phyloP scores from a whole-genome alignment of 2,329 filamentous ascomycete species.

The Aspergillus versicolor region DNA sequence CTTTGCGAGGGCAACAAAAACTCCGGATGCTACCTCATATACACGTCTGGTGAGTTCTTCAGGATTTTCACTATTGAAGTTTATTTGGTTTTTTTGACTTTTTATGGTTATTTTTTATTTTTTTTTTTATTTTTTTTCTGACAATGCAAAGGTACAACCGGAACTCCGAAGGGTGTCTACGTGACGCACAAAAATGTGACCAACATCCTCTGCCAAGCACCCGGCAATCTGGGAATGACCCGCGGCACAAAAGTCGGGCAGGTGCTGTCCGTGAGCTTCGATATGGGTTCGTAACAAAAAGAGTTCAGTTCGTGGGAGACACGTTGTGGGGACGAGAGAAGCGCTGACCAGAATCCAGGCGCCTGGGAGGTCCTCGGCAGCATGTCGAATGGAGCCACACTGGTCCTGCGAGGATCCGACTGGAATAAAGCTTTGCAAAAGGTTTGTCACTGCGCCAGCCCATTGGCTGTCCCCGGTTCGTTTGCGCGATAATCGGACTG shows the following conservation, averaged over 20 bases:
- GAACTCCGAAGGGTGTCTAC: constrained; percentile 11
- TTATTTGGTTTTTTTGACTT: too few species aligned
- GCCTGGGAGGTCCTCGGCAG: constrained; percentile 12
- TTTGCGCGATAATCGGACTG: neutral
- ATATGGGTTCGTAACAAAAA: constrained; percentile 8
- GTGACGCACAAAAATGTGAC: constrained; percentile 11
- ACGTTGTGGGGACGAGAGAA: too few species aligned
- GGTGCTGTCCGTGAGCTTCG: constrained; percentile 12
- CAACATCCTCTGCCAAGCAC: constrained; percentile 10
- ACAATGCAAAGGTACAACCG: constrained; percentile 7
- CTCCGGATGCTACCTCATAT: constrained; percentile 13
- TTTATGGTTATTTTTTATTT: too few species aligned
- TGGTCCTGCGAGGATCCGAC: constrained; percentile 8
- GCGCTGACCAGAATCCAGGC: neutral
- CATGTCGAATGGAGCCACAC: constrained; percentile 5
- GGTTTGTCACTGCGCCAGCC: neutral
- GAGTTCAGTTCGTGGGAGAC: too few species aligned
- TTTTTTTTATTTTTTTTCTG: too few species aligned
- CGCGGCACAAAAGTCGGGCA: constrained; percentile 8
- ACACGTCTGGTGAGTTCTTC: constrained; percentile 7
- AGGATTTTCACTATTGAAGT: too few species aligned
- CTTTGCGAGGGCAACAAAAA: constrained; percentile 4
- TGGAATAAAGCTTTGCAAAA: constrained; percentile 7
- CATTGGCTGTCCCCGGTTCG: too few species aligned
- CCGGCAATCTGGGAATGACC: constrained; percentile 10